phyloP scores from a whole-genome alignment of 257 asterid species.

The Striga asiatica region DNA sequence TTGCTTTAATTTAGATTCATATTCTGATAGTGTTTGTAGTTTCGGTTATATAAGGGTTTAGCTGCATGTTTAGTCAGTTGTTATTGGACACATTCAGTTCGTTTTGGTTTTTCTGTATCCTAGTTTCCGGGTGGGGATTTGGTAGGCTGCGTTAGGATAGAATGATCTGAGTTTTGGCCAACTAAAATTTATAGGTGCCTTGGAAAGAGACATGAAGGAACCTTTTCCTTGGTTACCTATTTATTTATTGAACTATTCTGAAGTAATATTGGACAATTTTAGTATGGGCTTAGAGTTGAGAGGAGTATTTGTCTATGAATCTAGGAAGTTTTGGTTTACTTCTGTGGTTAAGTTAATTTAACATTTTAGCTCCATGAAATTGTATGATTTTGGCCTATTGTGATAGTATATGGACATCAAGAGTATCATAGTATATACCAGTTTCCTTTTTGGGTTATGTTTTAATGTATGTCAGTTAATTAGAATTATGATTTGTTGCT shows the following conservation, averaged over 20 bases:
- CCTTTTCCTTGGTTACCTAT: too few species aligned
- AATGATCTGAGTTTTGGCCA: conserved; percentile 10
- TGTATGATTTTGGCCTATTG: background rate
- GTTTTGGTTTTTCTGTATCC: background rate
- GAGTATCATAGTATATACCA: background rate
- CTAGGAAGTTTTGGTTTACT: conserved; percentile 13
- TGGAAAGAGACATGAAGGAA: background rate
- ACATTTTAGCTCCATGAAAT: conserved; percentile 3
- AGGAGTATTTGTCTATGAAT: background rate
- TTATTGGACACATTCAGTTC: conserved; percentile 8
- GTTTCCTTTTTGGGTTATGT: background rate
- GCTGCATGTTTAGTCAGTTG: background rate
- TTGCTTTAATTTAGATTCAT: conserved; percentile 12
- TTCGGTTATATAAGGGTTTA: conserved; percentile 11
- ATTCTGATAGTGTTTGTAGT: conserved; percentile 7
- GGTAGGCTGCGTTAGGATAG: background rate
- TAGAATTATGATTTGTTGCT: background rate
- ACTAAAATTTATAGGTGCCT: conserved; percentile 1
- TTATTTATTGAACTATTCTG: conserved; percentile 5
- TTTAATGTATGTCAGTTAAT: background rate
- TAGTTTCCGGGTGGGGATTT: background rate
- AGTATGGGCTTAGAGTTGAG: background rate
- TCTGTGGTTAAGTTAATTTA: conserved; percentile 5
- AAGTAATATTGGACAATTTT: conserved; percentile 3
- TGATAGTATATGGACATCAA: background rate